Evolutionary conservation across 1,284 basidiomycete species (phyloP).

Genomic region (Boletus mariae): DNA sequence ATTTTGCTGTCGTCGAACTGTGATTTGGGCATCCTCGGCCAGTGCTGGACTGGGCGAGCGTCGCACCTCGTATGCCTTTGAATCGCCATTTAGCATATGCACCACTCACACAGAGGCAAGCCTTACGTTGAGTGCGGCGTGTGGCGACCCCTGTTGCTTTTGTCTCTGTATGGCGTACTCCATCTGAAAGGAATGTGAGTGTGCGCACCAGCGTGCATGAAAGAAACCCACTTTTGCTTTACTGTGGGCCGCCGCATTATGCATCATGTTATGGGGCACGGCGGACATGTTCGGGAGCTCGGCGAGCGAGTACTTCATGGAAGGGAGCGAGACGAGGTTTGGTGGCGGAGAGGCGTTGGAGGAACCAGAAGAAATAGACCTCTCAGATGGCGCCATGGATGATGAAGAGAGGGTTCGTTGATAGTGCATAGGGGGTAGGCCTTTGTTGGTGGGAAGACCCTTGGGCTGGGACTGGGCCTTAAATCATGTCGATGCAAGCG

Average conservation of each 20-base stretch:
- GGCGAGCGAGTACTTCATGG: conserved; percentile 34
- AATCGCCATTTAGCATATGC: conserved; percentile 7
- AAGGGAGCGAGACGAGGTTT: conserved; percentile 29
- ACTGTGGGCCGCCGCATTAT: conserved; percentile 30
- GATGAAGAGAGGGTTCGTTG: conserved; percentile 30
- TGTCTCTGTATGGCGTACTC: conserved; percentile 31
- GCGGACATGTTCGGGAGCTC: conserved; percentile 31
- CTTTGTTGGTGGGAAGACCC: conserved; percentile 11
- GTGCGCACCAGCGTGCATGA: background rate
- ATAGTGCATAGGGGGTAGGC: conserved; percentile 29
- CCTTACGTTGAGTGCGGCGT: conserved; percentile 27
- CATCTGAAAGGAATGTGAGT: conserved; percentile 25
- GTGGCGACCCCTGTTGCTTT: conserved; percentile 26
- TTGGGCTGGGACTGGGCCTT: conserved; percentile 13
- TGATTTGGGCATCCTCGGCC: conserved; percentile 30
- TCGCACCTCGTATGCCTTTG: conserved; percentile 29
- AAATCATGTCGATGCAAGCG: conserved; percentile 28
- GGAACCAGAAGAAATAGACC: conserved; percentile 33
- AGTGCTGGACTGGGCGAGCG: conserved; percentile 32
- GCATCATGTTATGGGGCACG: conserved; percentile 29
- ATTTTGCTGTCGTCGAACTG: conserved; percentile 30
- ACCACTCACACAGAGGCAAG: conserved; percentile 1
- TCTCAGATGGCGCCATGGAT: conserved; percentile 32
- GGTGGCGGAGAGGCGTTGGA: conserved; percentile 31
- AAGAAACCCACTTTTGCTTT: conserved; percentile 24